phyloP scores from a whole-genome alignment of 2,329 filamentous ascomycete species.

The Talaromyces sp. region DNA sequence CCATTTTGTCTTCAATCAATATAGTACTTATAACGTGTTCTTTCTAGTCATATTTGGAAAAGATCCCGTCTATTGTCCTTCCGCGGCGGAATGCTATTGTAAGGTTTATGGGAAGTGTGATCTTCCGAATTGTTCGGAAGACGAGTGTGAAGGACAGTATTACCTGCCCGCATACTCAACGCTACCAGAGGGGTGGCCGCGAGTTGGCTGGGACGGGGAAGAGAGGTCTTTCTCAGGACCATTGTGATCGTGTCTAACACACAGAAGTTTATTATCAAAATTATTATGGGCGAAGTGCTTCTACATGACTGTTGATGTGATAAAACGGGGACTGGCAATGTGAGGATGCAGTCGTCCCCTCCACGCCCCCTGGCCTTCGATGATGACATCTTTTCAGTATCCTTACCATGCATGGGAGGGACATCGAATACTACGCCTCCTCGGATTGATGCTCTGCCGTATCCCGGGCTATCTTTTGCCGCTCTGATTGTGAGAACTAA shows the following conservation, averaged over 20 bases:
- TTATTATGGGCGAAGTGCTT: too few species aligned
- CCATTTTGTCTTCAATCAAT: neutral
- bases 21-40: neutral
- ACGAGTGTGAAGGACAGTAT: constrained; percentile 11
- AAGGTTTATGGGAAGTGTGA: constrained; percentile 13
- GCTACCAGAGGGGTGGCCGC: constrained; percentile 7
- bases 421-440: too few species aligned
- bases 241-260: neutral
- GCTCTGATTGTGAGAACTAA: too few species aligned
- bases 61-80: constrained; percentile 9
- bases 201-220: constrained; percentile 13
- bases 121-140: constrained; percentile 1
- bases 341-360: too few species aligned
- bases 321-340: too few species aligned
- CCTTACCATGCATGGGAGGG: too few species aligned
- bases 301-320: too few species aligned
- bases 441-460: too few species aligned
- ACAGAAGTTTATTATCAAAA: neutral
- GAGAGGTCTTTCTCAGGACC: constrained; percentile 5
- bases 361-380: too few species aligned
- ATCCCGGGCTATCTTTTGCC: too few species aligned
- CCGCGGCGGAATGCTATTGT: constrained; percentile 13
- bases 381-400: too few species aligned
- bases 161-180: constrained; percentile 6
- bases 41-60: constrained; percentile 12